A percentile compares a stretch with the other conserved stretches of the same genome.
phyloP scores from a whole-genome alignment of 352 stramenopile genomes.

The Globisporangium polare region DNA sequence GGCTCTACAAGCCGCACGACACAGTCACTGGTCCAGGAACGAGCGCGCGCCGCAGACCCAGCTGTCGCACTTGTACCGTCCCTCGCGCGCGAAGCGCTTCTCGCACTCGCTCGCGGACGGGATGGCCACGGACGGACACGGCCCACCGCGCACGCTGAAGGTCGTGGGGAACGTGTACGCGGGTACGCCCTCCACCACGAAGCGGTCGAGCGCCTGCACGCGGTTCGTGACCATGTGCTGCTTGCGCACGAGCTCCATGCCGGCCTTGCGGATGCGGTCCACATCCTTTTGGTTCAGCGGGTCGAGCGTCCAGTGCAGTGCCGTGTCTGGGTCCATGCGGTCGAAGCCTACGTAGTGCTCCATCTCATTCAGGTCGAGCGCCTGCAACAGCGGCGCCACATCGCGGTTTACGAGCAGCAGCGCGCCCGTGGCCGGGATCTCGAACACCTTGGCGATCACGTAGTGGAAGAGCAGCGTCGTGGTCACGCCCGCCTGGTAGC shows the following conservation, averaged over 20 bases:
- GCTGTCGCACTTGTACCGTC: slow-evolving; percentile 66
- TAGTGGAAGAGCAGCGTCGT: slow-evolving; percentile 77
- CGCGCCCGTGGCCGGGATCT: slow-evolving; percentile 70
- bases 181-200: slow-evolving; percentile 44
- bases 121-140: slow-evolving; percentile 60
- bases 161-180: slow-evolving; percentile 42
- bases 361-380: slow-evolving; percentile 46
- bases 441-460: slow-evolving; percentile 74
- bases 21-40: slow-evolving; percentile 16
- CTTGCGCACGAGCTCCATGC: slow-evolving; percentile 54
- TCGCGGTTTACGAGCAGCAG: slow-evolving; percentile 69
- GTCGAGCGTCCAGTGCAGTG: slow-evolving; percentile 49
- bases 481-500: slow-evolving; percentile 69
- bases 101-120: slow-evolving; percentile 39
- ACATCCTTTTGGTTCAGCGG: slow-evolving; percentile 44
- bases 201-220: slow-evolving; percentile 50
- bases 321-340: slow-evolving; percentile 38
- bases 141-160: slow-evolving; percentile 27
- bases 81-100: slow-evolving; percentile 42
- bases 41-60: slow-evolving; percentile 69
- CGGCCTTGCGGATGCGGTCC: slow-evolving; percentile 50
- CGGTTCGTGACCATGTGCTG: slow-evolving; percentile 59
- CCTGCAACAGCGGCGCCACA: slow-evolving; percentile 41
- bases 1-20: background rate
- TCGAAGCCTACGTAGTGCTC: slow-evolving; percentile 69